phyloP scores from a whole-genome alignment of 1,284 basidiomycete genomes.

The Paramarasmius palmivorus region DNA sequence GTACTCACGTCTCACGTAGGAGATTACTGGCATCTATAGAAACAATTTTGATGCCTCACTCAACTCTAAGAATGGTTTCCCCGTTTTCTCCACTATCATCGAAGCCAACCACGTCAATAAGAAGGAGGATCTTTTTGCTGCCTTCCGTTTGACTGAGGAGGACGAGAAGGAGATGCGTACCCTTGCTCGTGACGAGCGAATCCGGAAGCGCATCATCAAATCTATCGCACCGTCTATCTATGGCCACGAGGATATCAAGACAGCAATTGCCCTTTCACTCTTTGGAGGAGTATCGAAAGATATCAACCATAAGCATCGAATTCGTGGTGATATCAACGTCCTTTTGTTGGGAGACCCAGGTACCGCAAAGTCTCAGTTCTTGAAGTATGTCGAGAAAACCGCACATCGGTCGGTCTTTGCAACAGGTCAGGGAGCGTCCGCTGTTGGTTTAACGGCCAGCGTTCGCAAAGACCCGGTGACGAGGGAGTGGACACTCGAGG shows the following conservation, averaged over 20 bases:
- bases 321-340: conserved; percentile 97
- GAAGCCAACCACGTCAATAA: conserved; percentile 99
- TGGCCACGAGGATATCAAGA: conserved; percentile 99
- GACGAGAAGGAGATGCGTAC: conserved; percentile 91
- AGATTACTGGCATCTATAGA: conserved; percentile 96
- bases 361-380: conserved; percentile 98
- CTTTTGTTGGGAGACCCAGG: conserved; percentile 96
- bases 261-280: conserved; percentile 91
- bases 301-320: conserved; percentile 94
- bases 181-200: conserved; percentile 88
- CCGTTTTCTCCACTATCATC: conserved; percentile 97
- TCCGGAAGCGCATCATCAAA: conserved; percentile 96
- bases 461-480: conserved; percentile 98
- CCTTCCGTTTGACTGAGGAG: conserved; percentile 95
- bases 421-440: conserved; percentile 96
- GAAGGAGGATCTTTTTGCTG: conserved; percentile 94
- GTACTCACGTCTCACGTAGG: conserved; percentile 45
- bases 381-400: conserved; percentile 99
- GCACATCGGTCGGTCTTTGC: conserved; percentile 98
- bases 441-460: conserved; percentile 97
- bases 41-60: conserved; percentile 99
- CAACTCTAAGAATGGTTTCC: conserved; percentile 99
- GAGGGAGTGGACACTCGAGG: conserved; percentile 98
- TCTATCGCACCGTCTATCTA: conserved; percentile 99
- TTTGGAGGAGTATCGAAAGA: conserved; percentile 96